Evolutionary conservation across 768 basidiomycete species (phyloP).

Genomic region (Boletus rufocinnamomeus): DNA sequence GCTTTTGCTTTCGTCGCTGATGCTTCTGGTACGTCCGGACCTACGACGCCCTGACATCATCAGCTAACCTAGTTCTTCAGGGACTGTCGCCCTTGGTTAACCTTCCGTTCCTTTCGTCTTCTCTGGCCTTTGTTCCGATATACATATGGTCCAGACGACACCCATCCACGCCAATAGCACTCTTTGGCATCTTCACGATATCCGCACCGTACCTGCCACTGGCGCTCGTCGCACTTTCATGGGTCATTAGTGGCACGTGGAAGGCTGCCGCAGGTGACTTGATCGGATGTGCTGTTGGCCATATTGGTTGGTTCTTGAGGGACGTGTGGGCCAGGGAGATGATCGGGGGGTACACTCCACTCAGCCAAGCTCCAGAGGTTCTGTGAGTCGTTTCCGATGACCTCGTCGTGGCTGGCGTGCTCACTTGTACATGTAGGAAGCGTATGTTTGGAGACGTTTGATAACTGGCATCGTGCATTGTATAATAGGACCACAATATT

Average conservation of each 20-base stretch:
- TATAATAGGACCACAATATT: constrained; percentile 10
- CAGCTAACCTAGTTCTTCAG: constrained; percentile 38
- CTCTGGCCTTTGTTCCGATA: constrained; percentile 92
- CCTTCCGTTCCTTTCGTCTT: constrained; percentile 90
- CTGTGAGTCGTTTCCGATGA: constrained; percentile 52
- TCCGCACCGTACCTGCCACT: constrained; percentile 94
- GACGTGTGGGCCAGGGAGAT: constrained; percentile 91
- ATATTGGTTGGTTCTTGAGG: constrained; percentile 80
- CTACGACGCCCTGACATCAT: background rate
- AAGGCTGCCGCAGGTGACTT: constrained; percentile 80
- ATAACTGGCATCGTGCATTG: constrained; percentile 7
- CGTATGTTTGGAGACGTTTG: constrained; percentile 63
- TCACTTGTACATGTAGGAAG: constrained; percentile 44
- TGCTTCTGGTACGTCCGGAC: constrained; percentile 71
- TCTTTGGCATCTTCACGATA: constrained; percentile 94
- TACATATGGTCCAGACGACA: constrained; percentile 97
- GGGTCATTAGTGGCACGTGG: constrained; percentile 82
- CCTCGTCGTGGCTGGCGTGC: background rate
- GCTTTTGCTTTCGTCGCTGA: constrained; percentile 75
- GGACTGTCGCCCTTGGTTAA: constrained; percentile 85
- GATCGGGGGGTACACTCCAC: constrained; percentile 68
- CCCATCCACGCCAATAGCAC: constrained; percentile 91
- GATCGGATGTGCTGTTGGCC: constrained; percentile 84
- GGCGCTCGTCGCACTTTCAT: constrained; percentile 85
- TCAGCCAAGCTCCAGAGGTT: constrained; percentile 69